These are phyloP conservation scores for Thoreauomyces humboldtii DNA, from an alignment of 192 early-diverging fungal genomes.

Conservation along the genomic window DNA sequence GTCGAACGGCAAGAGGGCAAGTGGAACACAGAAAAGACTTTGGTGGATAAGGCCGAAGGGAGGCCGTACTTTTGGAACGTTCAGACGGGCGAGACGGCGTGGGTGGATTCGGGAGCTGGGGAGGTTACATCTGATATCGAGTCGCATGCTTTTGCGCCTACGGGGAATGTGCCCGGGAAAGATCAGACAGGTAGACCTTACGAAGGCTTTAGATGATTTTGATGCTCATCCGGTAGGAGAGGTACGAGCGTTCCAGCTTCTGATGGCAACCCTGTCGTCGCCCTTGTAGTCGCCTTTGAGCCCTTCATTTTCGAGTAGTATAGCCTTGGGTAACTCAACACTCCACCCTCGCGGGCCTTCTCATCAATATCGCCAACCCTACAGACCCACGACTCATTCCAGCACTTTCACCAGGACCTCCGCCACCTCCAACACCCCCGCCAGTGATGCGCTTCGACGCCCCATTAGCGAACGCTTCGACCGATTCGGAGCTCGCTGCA, in stretches of 20 bases:
- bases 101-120: too few species aligned
- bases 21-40: too few species aligned
- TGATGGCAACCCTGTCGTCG: too few species aligned
- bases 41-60: conserved; percentile 31
- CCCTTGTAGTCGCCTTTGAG: background rate
- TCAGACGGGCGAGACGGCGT: conserved; percentile 42
- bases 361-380: background rate
- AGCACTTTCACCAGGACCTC: background rate
- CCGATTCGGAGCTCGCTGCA: background rate
- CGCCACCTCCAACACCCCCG: conserved; percentile 17
- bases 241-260: too few species aligned
- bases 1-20: too few species aligned
- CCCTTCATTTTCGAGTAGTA: background rate
- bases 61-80: conserved; percentile 51
- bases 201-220: conserved; percentile 6
- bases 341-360: too few species aligned
- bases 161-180: too few species aligned
- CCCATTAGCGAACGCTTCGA: background rate
- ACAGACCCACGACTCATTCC: background rate
- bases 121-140: too few species aligned
- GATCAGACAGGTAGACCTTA: background rate
- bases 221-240: too few species aligned
- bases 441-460: conserved; percentile 6
- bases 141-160: too few species aligned
- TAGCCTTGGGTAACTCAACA: too few species aligned